These are phyloP conservation scores for Cerrena zonata DNA, from an alignment of 1,284 basidiomycete species.

Conservation along the genomic window DNA sequence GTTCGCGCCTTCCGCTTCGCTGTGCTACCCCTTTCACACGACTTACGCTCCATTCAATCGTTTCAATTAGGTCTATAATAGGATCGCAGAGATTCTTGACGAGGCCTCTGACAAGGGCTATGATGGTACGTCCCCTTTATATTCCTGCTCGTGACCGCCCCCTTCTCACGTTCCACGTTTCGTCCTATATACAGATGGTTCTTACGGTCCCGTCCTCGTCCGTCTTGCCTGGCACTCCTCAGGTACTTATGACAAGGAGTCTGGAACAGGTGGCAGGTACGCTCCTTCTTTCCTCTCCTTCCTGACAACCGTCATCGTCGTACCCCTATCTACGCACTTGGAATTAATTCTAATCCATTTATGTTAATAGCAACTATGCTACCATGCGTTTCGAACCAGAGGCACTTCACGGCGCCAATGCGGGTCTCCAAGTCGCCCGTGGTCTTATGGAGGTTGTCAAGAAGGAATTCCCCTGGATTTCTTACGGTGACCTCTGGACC, in stretches of 20 bases:
- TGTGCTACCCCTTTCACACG: background rate
- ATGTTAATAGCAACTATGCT: constrained; percentile 92
- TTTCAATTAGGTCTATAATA: constrained; percentile 74
- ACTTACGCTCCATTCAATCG: constrained; percentile 1
- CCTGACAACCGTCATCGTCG: background rate
- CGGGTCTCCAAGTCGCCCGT: constrained; percentile 80
- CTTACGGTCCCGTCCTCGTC: constrained; percentile 84
- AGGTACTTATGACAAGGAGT: constrained; percentile 86
- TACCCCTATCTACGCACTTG: constrained; percentile 5
- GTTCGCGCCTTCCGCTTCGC: background rate
- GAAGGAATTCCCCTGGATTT: constrained; percentile 83
- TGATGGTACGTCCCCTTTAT: constrained; percentile 56
- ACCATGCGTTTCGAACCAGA: constrained; percentile 93
- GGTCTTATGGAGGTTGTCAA: constrained; percentile 84
- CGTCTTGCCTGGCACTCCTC: constrained; percentile 92
- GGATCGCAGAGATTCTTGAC: constrained; percentile 72
- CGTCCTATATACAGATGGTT: constrained; percentile 64
- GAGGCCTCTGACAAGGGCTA: constrained; percentile 64
- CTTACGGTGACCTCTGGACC: constrained; percentile 92
- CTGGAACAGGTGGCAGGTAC: constrained; percentile 82
- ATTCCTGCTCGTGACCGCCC: constrained; percentile 7
- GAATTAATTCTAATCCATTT: too few species aligned
- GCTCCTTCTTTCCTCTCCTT: constrained; percentile 12
- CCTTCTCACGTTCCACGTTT: background rate
- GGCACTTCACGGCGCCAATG: constrained; percentile 81